Evolutionary conservation across 352 stramenopile species (phyloP).

Genomic region (Phytophthora colocasiae): DNA sequence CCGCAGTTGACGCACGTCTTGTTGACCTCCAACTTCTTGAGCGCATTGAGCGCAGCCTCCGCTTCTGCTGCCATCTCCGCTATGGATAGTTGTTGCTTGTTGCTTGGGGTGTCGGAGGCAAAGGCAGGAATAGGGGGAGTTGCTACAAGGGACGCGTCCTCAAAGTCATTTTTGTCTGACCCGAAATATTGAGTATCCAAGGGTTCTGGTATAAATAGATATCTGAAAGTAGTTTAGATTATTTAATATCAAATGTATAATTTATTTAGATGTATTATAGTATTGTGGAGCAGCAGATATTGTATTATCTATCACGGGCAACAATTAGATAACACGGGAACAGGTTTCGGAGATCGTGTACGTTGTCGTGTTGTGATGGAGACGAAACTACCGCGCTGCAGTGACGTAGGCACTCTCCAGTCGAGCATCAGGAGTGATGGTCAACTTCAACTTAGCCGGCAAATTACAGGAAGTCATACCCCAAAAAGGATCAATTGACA

Average conservation of each 20-base stretch:
- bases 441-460: constrained; percentile 19
- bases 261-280: no score
- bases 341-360: background rate
- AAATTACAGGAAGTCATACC: no score
- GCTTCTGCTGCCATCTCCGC: constrained; percentile 43
- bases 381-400: constrained; percentile 17
- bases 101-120: constrained; percentile 20
- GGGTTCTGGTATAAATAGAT: no score
- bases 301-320: no score
- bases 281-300: no score
- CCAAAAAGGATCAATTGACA: no score
- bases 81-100: constrained; percentile 1
- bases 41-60: constrained; percentile 79
- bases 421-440: constrained; percentile 16
- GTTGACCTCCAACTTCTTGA: constrained; percentile 88
- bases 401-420: constrained; percentile 18
- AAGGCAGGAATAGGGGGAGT: constrained; percentile 12
- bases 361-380: constrained; percentile 18
- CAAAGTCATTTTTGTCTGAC: constrained; percentile 28
- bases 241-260: no score
- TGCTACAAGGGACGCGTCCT: constrained; percentile 22
- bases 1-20: constrained; percentile 88
- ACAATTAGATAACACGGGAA: no score
- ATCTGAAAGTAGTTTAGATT: no score
- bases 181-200: background rate